Evolutionary conservation across 805 yeast genomes (phyloP).

Genomic region (Yamadazyma olivae): DNA sequence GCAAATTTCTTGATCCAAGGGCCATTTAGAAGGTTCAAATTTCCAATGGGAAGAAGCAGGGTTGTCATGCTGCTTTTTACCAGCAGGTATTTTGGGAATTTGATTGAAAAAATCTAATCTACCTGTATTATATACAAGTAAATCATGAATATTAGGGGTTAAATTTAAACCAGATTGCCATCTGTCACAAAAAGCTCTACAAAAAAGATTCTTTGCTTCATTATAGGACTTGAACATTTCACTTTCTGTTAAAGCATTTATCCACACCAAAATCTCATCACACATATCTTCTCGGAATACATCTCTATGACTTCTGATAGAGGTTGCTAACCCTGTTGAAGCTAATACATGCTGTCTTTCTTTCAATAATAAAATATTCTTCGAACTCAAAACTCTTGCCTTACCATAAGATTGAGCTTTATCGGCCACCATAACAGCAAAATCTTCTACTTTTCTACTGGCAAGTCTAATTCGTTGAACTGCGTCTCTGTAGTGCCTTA

Average conservation of each 20-base stretch:
- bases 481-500: slow-evolving; percentile 73
- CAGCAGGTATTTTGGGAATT: slow-evolving; percentile 35
- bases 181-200: slow-evolving; percentile 54
- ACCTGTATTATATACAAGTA: slow-evolving; percentile 24
- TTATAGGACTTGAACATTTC: slow-evolving; percentile 49
- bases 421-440: slow-evolving; percentile 70
- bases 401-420: slow-evolving; percentile 63
- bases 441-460: slow-evolving; percentile 59
- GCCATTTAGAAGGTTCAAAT: slow-evolving; percentile 43
- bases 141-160: slow-evolving; percentile 11
- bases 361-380: slow-evolving; percentile 46
- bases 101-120: slow-evolving; percentile 29
- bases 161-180: slow-evolving; percentile 56
- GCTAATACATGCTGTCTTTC: slow-evolving; percentile 55
- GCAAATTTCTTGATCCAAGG: slow-evolving; percentile 39
- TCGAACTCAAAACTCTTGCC: slow-evolving; percentile 62
- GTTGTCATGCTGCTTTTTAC: slow-evolving; percentile 4
- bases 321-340: slow-evolving; percentile 62
- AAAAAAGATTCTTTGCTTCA: slow-evolving; percentile 47
- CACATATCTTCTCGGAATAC: slow-evolving; percentile 79
- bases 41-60: slow-evolving; percentile 33
- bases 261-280: slow-evolving; percentile 66
- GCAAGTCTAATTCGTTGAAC: slow-evolving; percentile 60
- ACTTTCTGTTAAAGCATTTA: slow-evolving; percentile 54
- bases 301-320: slow-evolving; percentile 67